Evolutionary conservation across 805 yeast species (phyloP), one percentile per base, ranked within the genome.

Genomic region (Saccharomycopsis sp.): DNA sequence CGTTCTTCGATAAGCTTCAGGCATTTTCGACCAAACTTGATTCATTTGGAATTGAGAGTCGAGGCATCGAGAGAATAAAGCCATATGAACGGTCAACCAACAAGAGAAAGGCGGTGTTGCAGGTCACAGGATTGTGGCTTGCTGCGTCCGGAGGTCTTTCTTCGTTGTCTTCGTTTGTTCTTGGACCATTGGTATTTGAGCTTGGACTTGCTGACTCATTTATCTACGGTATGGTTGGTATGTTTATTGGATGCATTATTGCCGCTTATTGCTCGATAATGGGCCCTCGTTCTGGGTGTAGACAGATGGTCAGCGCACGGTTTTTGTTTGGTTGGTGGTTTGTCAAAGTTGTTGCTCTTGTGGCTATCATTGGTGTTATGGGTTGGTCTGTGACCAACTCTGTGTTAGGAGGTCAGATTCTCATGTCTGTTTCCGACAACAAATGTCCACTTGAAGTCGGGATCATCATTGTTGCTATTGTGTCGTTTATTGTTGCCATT

Each of bases 301-400:
- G 97, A 66, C 96, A 90, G 67, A 87, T 90, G 91, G 92, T 89
- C 8, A 79, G 88, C 22, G 86, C 91, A 1, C 76, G 96, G 62
- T 89, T 78, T 64, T 73, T 89, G 53, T 90, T 89, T 69, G 97
- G 97, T 1, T 86, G 92, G 84, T 87, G 86, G 85, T 82, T 85
- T 64, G 91, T 90, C 47, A 86, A 87, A 69, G 74, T 89, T 57
- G 87, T 89, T 53, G 84, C 89, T 3, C 69, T 90, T 49, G 81
- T 87, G 44, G 80, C 89, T 52, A 82, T 87, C 59, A 70, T 87
- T 50, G 96, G 96, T 54, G 86, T 86, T 15, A 69, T 88, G 65
- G 97, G 97, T n/a, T 90, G 97, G 97, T 82, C 93, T n/a, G 85
- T 90, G 41, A 91, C 89, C n/a, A 89, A 89, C 68, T 81, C 87